These are phyloP conservation scores for Lepidium campestre DNA, from an alignment of 441 rosid genomes.

Conservation along the genomic window DNA sequence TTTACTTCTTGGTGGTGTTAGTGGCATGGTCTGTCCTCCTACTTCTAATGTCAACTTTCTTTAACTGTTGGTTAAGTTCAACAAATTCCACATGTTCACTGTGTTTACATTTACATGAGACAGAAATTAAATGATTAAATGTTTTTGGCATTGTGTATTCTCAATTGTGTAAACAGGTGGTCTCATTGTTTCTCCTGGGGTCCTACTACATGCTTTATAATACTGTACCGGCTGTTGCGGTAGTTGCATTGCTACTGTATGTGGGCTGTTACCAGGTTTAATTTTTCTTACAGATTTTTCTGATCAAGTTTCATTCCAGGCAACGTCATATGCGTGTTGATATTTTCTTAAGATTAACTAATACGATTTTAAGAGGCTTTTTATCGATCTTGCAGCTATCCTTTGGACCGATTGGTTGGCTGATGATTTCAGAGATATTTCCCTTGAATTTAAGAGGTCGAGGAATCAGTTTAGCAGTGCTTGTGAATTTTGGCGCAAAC, in stretches of 20 bases:
- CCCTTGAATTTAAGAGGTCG: slow-evolving; percentile 82
- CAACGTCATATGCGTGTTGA: not conserved
- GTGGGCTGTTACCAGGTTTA: slow-evolving; percentile 99
- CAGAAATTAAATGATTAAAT: not conserved
- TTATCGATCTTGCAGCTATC: slow-evolving; percentile 60
- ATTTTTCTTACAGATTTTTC: slow-evolving; percentile 10
- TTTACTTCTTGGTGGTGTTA: slow-evolving; percentile 81
- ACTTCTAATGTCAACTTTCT: not conserved
- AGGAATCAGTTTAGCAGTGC: slow-evolving; percentile 88
- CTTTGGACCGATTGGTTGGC: slow-evolving; percentile 99
- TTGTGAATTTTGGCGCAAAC: slow-evolving; percentile 91
- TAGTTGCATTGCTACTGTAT: slow-evolving; percentile 72
- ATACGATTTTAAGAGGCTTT: not conserved
- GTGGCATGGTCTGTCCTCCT: slow-evolving; percentile 69
- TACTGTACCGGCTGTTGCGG: slow-evolving; percentile 58
- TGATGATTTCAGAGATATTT: slow-evolving; percentile 93
- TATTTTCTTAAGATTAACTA: not conserved
- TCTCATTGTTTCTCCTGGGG: slow-evolving; percentile 84
- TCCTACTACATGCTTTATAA: slow-evolving; percentile 84
- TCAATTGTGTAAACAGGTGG: slow-evolving; percentile 42
- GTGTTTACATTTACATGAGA: not conserved
- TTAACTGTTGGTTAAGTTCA: not conserved
- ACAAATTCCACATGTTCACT: not conserved
- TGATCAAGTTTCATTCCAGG: not conserved
- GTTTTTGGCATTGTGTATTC: not conserved